Percentiles rank a stretch among this genome's conserved stretches.
Evolutionary conservation across 139 green algal genomes (phyloP).

Genomic region (Coelastrella sp.): DNA sequence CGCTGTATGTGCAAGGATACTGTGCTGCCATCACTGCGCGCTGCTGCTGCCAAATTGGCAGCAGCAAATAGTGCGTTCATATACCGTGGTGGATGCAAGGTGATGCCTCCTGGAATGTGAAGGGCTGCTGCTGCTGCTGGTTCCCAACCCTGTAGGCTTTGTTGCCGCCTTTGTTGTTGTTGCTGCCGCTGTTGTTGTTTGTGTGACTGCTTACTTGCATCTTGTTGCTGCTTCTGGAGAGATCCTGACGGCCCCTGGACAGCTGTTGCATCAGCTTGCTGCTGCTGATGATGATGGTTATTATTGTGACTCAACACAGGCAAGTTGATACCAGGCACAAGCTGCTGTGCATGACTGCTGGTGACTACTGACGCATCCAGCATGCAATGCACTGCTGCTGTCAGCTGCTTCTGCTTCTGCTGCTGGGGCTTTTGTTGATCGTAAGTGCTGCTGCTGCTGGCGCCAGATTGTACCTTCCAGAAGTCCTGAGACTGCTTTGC

Average conservation of each 20-base stretch:
- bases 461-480: slow-evolving; percentile 15
- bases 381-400: not conserved
- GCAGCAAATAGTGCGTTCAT: slow-evolving; percentile 74
- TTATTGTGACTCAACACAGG: too few relatives aligned
- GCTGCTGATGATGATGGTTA: not conserved
- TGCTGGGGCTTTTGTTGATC: too few relatives aligned
- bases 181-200: not conserved
- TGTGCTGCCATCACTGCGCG: slow-evolving; percentile 3
- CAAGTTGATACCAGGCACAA: slow-evolving; percentile 36
- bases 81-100: slow-evolving; percentile 69
- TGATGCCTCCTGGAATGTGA: slow-evolving; percentile 56
- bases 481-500: slow-evolving; percentile 68
- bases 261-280: not conserved
- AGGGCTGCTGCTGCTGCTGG: slow-evolving; percentile 40
- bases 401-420: slow-evolving; percentile 35
- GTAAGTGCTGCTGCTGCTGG: slow-evolving; percentile 30
- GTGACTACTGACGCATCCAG: not conserved
- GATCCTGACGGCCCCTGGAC: not conserved
- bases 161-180: not conserved
- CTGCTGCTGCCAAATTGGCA: slow-evolving; percentile 54
- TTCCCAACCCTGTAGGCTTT: not conserved
- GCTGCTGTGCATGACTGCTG: slow-evolving; percentile 19
- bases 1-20: slow-evolving; percentile 37
- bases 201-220: not conserved
- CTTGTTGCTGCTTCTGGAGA: not conserved